Conservation (phyloP, 1,139 yeast species). For the Kurtzmaniella quercitrusa region DNA sequence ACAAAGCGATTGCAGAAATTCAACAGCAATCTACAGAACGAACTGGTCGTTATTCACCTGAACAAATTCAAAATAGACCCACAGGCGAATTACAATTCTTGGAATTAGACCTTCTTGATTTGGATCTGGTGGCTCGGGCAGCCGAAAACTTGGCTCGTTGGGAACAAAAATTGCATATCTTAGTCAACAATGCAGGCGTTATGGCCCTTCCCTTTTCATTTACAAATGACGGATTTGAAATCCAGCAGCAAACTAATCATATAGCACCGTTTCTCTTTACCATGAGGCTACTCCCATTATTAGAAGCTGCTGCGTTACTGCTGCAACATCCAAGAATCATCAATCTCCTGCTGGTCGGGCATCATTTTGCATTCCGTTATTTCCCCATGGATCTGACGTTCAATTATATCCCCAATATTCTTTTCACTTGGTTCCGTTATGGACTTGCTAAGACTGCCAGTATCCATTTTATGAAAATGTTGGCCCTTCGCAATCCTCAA, state of each 20-base stretch:
- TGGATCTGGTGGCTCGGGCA: conserved; percentile 56
- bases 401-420: conserved; percentile 56
- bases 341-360: conserved; percentile 69
- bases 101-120: conserved; percentile 59
- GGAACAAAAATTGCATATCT: conserved; percentile 56
- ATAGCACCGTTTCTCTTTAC: conserved; percentile 73
- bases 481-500: conserved; percentile 65
- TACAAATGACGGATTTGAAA: conserved; percentile 72
- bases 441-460: conserved; percentile 79
- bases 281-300: conserved; percentile 52
- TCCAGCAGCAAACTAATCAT: conserved; percentile 77
- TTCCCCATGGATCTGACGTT: conserved; percentile 51
- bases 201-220: conserved; percentile 67
- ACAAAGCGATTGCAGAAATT: conserved; percentile 43
- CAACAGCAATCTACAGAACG: conserved; percentile 18
- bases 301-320: conserved; percentile 26
- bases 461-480: conserved; percentile 66
- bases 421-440: conserved; percentile 77
- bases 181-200: conserved; percentile 79
- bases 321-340: conserved; percentile 49
- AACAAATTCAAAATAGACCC: conserved; percentile 8
- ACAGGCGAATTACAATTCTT: conserved; percentile 56
- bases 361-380: conserved; percentile 49
- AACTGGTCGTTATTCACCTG: conserved; percentile 4
- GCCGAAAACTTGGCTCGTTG: conserved; percentile 42